Evolutionary conservation across 2,329 filamentous ascomycete genomes (phyloP).

Genomic region (Neopestalotiopsis rosae): DNA sequence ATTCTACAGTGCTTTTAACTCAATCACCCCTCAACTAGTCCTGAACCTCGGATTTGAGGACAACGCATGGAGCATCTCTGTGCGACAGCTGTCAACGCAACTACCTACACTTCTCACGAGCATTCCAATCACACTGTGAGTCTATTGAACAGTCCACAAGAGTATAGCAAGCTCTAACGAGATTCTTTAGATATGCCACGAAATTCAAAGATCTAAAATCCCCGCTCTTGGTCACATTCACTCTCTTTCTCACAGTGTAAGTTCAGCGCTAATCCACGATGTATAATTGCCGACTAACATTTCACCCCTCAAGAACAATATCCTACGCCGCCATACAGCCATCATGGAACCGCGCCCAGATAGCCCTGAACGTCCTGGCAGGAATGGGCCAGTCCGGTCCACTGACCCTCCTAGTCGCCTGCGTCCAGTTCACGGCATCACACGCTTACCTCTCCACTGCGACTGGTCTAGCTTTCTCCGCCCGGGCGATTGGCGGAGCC

Average conservation of each 20-base stretch:
- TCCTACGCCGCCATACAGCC: conserved; percentile 52
- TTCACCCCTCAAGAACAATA: conserved; percentile 39
- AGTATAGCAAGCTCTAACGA: neutral
- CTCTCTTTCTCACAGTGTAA: conserved; percentile 51
- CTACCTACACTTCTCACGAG: conserved; percentile 45
- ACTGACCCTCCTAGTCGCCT: conserved; percentile 53
- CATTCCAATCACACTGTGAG: conserved; percentile 44
- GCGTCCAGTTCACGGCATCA: conserved; percentile 58
- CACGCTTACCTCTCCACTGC: conserved; percentile 58
- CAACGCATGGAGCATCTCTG: conserved; percentile 51
- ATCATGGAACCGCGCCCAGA: conserved; percentile 48
- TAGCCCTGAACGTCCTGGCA: conserved; percentile 52
- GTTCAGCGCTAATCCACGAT: conserved; percentile 23
- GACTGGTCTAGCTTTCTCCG: conserved; percentile 58
- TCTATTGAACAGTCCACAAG: neutral
- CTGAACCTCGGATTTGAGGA: conserved; percentile 54
- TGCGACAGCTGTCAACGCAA: conserved; percentile 52
- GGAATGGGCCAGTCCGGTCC: conserved; percentile 56
- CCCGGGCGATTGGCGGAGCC: conserved; percentile 57
- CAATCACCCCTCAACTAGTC: conserved; percentile 53
- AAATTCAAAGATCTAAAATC: conserved; percentile 53
- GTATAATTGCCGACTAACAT: neutral
- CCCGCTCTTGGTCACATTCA: conserved; percentile 52
- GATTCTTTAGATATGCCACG: conserved; percentile 45
- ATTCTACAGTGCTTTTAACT: conserved; percentile 59